Base-by-base conservation (phyloP, 192 early-diverging fungal species). In the Coemansia reversa region DNA sequence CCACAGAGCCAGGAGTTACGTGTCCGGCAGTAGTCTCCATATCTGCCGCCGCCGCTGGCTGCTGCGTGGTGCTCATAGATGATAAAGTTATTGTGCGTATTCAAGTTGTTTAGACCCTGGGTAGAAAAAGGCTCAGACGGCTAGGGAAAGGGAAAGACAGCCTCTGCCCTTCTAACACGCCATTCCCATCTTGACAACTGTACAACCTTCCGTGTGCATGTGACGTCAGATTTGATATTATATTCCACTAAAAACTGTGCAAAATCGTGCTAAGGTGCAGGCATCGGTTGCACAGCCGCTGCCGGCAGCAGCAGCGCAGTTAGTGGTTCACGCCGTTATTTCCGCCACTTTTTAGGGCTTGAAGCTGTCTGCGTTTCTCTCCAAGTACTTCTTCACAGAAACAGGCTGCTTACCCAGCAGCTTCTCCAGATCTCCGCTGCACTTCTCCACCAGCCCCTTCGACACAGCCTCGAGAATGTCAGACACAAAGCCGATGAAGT, bases 281-380 rank as follows among this genome's bases (percentile, higher is more conserved):
- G 27, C 27, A 27, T 27, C 27, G 27, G 27, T 27, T 27, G 27
- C 27, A 27, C 27, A 3, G 27, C 27, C 1, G 27, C 27, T 1
- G 3, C 27, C 27, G 27, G 27, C 27, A 27, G 27, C 27, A 3
- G 3, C 27, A 32, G 30, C 30, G 7, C 30, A 32, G 30, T 7
- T 5, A 7, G 30, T 35, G 7, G 33, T 5, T 35, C 33, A 11
- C 7, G 33, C 33, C 33, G 33, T 35, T 11, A 35, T 5, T 11
- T 11, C 6, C 7, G 33, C 33, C 33, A 19, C 19, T 5, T 28
- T 62, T 28, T 62, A 27, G 22, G 74, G 79, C 74, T 74, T 76
- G 30, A 82, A 82, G 62, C 74, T 74, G 53, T 53, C 39, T 22
- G 74, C 65, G 39, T 74, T 76, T 68, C 76, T 76, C 58, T 73